Base-by-base conservation (phyloP, 176 grass and related monocot species). In the Oryza meyeriana region DNA sequence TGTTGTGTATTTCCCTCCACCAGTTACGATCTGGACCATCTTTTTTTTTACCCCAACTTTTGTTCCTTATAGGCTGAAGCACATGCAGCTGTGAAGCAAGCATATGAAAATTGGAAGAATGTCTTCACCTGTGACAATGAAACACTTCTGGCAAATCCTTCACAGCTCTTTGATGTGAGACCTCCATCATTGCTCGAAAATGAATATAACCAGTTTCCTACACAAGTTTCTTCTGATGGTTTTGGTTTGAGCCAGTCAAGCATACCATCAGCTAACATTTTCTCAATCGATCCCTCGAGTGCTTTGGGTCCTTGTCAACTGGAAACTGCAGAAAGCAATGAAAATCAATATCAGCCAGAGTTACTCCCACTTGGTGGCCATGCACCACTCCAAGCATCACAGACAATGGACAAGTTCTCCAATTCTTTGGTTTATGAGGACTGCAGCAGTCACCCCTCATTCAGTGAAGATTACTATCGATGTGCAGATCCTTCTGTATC, bases 61-160 rank as follows among this genome's bases (percentile, higher is more conserved):
- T 72, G 10, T 22, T 71, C 22, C 32, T 87, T 92, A 24, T 84
- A 98, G 96, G 85, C 79, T 11, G 82, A 93, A 80, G 96, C 96
- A 69, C 69, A 32, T 76, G 82, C 31, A 9, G 55, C 58, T 72
- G 90, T 87, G 70, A 94, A 93, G 82, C 82, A 84, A 77, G 93
- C 96, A 14, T 95, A 86, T 86, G 83, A 91, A 64, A 77, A 88
- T 81, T 93, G 96, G 96, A 79, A 82, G 45, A 77, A 90, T 74
- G 88, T 98, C 4, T 66, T 47, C 1, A 86, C 87, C 58, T 93
- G 42, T 48, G 81, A 95, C 64, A 83, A 73, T 55, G 85, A 83
- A 71, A 74, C 76, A 4, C 55, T 95, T 88, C 22, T 86, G 14
- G 63, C 22, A 42, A 64, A 75, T 44, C 72, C 75, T 27, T 69